Evolutionary conservation across 371 early-diverging fungal genomes (phyloP).

Genomic region (Cokeromyces recurvatus): DNA sequence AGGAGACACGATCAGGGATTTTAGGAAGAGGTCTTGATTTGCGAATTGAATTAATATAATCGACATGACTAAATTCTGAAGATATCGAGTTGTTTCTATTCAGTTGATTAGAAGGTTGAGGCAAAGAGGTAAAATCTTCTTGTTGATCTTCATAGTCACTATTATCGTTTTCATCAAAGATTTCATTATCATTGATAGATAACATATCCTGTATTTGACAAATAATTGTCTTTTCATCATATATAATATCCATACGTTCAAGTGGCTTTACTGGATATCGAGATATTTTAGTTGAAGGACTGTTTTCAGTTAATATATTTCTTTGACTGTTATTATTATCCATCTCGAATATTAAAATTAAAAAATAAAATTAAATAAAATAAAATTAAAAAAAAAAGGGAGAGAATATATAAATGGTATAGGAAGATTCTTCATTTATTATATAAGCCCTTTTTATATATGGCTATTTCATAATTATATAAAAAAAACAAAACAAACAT

Average conservation of each 20-base stretch:
- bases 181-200: constrained; percentile 8
- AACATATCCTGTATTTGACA: constrained; percentile 1
- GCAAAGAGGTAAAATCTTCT: background rate
- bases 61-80: background rate
- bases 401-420: too few relatives aligned
- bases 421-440: too few relatives aligned
- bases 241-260: background rate
- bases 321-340: too few relatives aligned
- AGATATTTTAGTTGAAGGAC: too few relatives aligned
- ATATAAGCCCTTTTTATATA: too few relatives aligned
- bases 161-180: background rate
- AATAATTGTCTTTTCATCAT: constrained; percentile 7
- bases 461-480: too few relatives aligned
- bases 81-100: background rate
- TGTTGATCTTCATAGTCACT: background rate
- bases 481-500: too few relatives aligned
- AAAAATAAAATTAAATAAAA: too few relatives aligned
- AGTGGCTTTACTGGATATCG: background rate
- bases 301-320: too few relatives aligned
- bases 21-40: constrained; percentile 17
- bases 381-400: too few relatives aligned
- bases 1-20: constrained; percentile 11
- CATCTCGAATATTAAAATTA: too few relatives aligned
- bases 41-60: constrained; percentile 8
- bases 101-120: background rate